Conservation (phyloP, 306 rosid species). For the Cajanus cajan region DNA sequence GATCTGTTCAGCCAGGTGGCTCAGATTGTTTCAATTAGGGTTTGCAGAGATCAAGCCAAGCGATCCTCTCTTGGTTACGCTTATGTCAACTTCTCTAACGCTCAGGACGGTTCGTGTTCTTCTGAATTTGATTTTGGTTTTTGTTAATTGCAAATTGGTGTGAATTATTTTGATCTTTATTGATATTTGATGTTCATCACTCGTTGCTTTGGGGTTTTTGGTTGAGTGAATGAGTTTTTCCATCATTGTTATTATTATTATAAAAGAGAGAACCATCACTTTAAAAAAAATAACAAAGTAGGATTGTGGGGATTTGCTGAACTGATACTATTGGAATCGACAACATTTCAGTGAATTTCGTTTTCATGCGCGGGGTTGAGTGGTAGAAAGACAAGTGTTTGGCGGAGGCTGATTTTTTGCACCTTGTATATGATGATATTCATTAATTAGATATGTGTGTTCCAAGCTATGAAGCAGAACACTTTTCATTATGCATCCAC, state of each 20-base stretch:
- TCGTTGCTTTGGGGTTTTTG: neutral
- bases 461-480: neutral
- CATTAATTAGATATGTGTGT: neutral
- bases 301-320: neutral
- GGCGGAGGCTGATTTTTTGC: neutral
- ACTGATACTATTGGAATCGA: neutral
- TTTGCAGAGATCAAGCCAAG: slow-evolving; percentile 76
- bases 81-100: slow-evolving; percentile 64
- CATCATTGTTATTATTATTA: neutral
- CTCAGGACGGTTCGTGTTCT: slow-evolving; percentile 63
- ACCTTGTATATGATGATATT: neutral
- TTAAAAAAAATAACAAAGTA: neutral
- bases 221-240: neutral
- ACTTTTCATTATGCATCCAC: neutral
- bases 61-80: slow-evolving; percentile 85
- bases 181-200: neutral
- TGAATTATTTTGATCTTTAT: neutral
- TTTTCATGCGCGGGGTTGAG: neutral
- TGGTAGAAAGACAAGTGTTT: neutral
- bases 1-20: slow-evolving; percentile 67
- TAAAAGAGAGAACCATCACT: neutral
- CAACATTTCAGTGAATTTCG: neutral
- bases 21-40: slow-evolving; percentile 66
- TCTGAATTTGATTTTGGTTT: neutral
- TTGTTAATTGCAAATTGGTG: neutral